These are phyloP conservation scores for Sporisorium scitamineum DNA, from an alignment of 1,284 basidiomycete genomes.

Conservation along the genomic window DNA sequence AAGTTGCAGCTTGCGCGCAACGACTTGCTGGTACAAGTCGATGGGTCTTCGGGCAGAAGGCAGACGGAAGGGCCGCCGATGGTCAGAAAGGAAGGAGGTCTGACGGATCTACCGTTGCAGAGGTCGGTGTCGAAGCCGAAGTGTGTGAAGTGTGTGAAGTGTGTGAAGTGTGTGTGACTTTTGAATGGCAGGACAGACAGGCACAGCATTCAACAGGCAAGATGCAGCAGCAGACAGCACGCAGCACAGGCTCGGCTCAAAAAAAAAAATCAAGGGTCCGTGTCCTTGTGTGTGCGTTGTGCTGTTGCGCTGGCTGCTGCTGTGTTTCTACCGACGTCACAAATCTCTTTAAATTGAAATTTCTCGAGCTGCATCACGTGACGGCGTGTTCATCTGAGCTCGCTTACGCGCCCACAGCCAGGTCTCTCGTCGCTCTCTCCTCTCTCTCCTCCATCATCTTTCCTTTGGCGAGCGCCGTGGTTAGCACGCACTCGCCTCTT, in stretches of 20 bases:
- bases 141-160: not conserved
- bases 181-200: no score
- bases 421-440: no score
- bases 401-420: no score
- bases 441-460: no score
- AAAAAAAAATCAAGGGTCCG: conserved; percentile 14
- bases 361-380: no score
- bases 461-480: no score
- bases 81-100: not conserved
- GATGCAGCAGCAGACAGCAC: conserved; percentile 2
- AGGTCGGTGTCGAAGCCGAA: not conserved
- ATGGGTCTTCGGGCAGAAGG: not conserved
- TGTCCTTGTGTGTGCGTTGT: not conserved
- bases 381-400: no score
- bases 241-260: not conserved
- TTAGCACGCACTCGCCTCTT: no score
- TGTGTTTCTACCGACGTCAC: conserved; percentile 3
- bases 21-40: not conserved
- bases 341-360: conserved; percentile 4
- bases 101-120: no score
- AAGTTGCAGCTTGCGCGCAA: not conserved
- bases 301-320: conserved; percentile 2
- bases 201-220: not conserved
- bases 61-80: not conserved
- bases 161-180: conserved; percentile 4